Evolutionary conservation across 208 protist genomes (phyloP), one percentile per base, ranked within the genome.

Genomic region (Acanthamoeba quina): DNA sequence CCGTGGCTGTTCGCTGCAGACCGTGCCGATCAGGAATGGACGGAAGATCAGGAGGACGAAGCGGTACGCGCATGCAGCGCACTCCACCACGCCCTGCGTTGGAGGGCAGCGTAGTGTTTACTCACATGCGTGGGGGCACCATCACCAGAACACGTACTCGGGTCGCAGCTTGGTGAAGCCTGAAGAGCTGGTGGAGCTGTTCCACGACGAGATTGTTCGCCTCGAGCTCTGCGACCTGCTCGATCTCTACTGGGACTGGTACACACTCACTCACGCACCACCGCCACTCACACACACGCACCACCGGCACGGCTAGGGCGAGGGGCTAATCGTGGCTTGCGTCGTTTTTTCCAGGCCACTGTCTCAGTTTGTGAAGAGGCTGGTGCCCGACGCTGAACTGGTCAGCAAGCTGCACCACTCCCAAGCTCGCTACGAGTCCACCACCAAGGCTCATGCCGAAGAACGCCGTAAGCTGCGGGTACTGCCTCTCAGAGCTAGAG

Each of bases 221-320:
- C 70, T 41, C 41, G 70, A 78, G 11, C 11, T 78, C 5, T n/a
- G n/a, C 21, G 70, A 78, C 13, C 70, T 78, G 70, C 70, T 78
- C 31, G 70, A 78, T 78, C 34, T 49, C 34, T 78, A 78, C 70
- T 78, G 70, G 70, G 24, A 78, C 5, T 78, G 70, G 70, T 78
- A 78, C 70, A 13, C 31, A 37, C 68, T 44, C 31, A 11, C 60
- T 64, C 58, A 26, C 13, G 1, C 13, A 29, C 24, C n/a, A n/a
- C n/a, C n/a, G n/a, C 2, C 34, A 37, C 34, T 37, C 34, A 37
- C 34, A 37, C 41, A 44, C 41, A 1, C 4, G 41, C 41, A 47
- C 41, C 7, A 47, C 2, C 41, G 2, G 7, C 7, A 47, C 41
- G 2, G 5, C 41, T 47, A 5, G 2, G 41, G 60, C 24, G 6